Evolutionary conservation across 139 green algal species (phyloP).

Genomic region (Pleodorina starrii): DNA sequence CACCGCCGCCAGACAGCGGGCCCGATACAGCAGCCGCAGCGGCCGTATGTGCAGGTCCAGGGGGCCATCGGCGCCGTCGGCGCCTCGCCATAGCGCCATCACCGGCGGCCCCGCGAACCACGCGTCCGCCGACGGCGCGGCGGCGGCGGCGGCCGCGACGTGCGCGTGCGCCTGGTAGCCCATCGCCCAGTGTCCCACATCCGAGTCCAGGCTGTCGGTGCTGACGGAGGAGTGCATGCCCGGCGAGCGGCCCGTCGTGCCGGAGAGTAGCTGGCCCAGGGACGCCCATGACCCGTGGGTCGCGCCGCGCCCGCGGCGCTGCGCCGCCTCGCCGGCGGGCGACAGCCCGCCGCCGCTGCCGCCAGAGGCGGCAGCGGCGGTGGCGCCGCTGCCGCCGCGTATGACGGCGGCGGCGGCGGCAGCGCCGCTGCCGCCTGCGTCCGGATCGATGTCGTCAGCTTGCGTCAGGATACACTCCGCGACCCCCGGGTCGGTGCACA

Average conservation of each 20-base stretch:
- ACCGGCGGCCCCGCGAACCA: constrained; percentile 21
- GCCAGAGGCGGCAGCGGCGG: neutral
- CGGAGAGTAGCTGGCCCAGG: constrained; percentile 11
- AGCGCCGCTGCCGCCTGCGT: neutral
- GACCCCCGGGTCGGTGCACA: constrained; percentile 54
- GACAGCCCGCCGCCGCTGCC: neutral
- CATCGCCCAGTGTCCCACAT: constrained; percentile 45
- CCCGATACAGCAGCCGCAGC: constrained; percentile 59
- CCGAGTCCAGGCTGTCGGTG: constrained; percentile 47
- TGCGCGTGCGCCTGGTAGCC: neutral
- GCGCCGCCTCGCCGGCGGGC: neutral
- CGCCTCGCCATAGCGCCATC: neutral
- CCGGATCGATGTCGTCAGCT: neutral
- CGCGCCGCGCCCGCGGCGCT: neutral
- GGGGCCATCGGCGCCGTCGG: neutral
- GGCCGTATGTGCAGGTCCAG: constrained; percentile 49
- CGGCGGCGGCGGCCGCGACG: neutral
- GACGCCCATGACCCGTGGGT: constrained; percentile 37
- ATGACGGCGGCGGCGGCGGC: neutral
- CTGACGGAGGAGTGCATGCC: constrained; percentile 20
- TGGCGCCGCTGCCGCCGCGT: neutral
- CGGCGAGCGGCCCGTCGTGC: neutral
- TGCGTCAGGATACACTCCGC: constrained; percentile 52
- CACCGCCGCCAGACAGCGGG: constrained; percentile 14
- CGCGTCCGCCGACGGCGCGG: neutral